Percentiles rank a stretch among this genome's conserved stretches.
Evolutionary conservation across 73 alveolate species (phyloP).

Genomic region (Durusdinium trenchii): DNA sequence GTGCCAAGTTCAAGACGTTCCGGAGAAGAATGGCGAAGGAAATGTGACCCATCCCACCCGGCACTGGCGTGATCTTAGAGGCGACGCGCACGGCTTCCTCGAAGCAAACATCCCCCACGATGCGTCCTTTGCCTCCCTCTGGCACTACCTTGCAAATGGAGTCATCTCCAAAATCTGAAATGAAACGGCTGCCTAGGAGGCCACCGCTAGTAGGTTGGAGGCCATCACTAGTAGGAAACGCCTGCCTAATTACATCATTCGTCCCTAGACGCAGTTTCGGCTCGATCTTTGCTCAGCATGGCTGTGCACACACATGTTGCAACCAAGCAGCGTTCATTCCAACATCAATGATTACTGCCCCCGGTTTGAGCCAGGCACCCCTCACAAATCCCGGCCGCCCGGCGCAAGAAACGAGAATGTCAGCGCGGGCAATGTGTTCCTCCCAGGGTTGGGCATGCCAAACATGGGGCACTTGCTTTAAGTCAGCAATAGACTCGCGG

Average conservation of each 20-base stretch:
- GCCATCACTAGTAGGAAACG: neutral
- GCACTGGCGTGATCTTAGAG: slow-evolving; percentile 97
- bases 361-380: slow-evolving; percentile 97
- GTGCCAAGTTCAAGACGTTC: slow-evolving; percentile 95
- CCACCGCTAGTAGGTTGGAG: too few relatives aligned
- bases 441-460: slow-evolving; percentile 27
- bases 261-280: neutral
- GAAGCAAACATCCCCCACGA: slow-evolving; percentile 92
- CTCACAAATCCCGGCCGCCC: slow-evolving; percentile 97
- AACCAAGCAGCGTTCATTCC: slow-evolving; percentile 96
- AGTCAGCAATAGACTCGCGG: too few relatives aligned
- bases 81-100: slow-evolving; percentile 60
- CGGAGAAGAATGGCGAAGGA: slow-evolving; percentile 97
- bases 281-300: neutral
- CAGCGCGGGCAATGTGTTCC: slow-evolving; percentile 96
- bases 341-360: slow-evolving; percentile 97
- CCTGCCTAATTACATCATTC: neutral
- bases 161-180: too few relatives aligned
- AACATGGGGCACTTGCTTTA: too few relatives aligned
- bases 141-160: slow-evolving; percentile 67
- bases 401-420: slow-evolving; percentile 97
- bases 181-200: too few relatives aligned
- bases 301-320: neutral
- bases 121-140: slow-evolving; percentile 32
- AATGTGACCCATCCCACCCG: slow-evolving; percentile 98